These are phyloP conservation scores for Fraxinus velutina DNA, from an alignment of 305 asterid genomes.

Conservation along the genomic window DNA sequence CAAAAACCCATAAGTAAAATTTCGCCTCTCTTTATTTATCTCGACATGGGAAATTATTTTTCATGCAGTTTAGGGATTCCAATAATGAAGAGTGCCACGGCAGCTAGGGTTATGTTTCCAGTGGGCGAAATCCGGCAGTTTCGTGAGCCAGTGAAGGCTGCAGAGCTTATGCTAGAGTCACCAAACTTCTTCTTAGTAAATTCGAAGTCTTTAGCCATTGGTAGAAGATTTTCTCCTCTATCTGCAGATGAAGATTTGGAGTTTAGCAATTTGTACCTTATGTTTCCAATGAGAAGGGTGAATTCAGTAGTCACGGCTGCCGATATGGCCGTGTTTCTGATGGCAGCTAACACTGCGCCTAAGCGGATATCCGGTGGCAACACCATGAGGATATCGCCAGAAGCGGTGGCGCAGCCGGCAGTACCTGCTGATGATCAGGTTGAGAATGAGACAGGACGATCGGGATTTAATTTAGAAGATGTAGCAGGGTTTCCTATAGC, in stretches of 20 bases:
- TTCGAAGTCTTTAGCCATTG: constrained; percentile 46
- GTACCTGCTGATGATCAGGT: constrained; percentile 1
- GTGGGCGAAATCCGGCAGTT: constrained; percentile 71
- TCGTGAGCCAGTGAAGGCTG: constrained; percentile 65
- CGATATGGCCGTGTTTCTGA: constrained; percentile 61
- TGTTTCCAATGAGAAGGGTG: constrained; percentile 67
- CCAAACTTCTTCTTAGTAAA: constrained; percentile 57
- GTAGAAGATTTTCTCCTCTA: constrained; percentile 60
- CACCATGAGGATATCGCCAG: constrained; percentile 28
- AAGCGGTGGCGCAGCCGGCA: constrained; percentile 7
- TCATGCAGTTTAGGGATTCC: constrained; percentile 41
- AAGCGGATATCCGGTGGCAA: constrained; percentile 48
- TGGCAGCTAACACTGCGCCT: constrained; percentile 58
- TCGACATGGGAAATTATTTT: constrained; percentile 47
- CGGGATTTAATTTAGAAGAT: constrained; percentile 32
- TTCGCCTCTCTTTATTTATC: not conserved
- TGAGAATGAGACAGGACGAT: constrained; percentile 27
- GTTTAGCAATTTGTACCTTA: constrained; percentile 57
- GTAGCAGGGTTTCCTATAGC: constrained; percentile 27
- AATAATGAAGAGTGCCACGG: constrained; percentile 30
- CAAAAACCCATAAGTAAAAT: not conserved
- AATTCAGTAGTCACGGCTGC: constrained; percentile 62
- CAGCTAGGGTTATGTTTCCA: constrained; percentile 70
- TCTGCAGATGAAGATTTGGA: constrained; percentile 78
- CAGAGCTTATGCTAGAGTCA: constrained; percentile 81